Base-by-base conservation (phyloP, 371 early-diverging fungal genomes). In the Mortierella sp. region DNA sequence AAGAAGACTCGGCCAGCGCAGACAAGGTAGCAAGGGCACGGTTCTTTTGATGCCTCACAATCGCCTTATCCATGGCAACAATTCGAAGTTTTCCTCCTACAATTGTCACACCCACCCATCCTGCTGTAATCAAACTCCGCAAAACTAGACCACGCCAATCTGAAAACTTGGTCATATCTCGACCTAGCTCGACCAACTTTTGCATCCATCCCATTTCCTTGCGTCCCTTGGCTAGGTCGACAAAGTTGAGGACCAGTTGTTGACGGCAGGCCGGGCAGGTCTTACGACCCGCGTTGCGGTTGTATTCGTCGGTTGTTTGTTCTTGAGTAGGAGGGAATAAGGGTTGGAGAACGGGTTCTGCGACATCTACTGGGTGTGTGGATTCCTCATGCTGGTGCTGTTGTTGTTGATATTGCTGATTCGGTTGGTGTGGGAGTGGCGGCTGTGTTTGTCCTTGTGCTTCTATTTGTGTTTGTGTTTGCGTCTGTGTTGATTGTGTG, bases 61-160 rank as follows among this genome's bases (percentile, higher is more conserved):
- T 72, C 0, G 87, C 71, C 78, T 82, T 82, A 26, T 86, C 87
- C 77, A 86, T 72, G 7, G 87, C 87, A n/a, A 80, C 48, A 44
- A 86, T 86, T 57, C 87, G 60, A 34, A 86, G 48, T 57, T 86
- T 86, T 19, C 87, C 87, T 1, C 87, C 87, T 0, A 86, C 78
- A 47, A 86, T 80, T 31, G 87, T 86, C 55, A 86, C 78, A 3
- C 82, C 87, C 19, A 86, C 87, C 87, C 87, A 86, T n/a, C 82
- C 87, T 0, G 82, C 82, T 9, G 87, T 86, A 42, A 86, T 86
- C 65, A 80, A 44, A 54, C 82, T 82, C 45, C 87, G 54, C 54
- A 86, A 72, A 38, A 78, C 60, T 50, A 86, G 60, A 0, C 87
- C 87, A 7, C 87, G 77, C 87, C 87, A 86, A 57, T 86, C 87